Evolutionary conservation across 75 land plant species (phyloP), one percentile per base, ranked within the genome.

Genomic region (Pinus taeda): DNA sequence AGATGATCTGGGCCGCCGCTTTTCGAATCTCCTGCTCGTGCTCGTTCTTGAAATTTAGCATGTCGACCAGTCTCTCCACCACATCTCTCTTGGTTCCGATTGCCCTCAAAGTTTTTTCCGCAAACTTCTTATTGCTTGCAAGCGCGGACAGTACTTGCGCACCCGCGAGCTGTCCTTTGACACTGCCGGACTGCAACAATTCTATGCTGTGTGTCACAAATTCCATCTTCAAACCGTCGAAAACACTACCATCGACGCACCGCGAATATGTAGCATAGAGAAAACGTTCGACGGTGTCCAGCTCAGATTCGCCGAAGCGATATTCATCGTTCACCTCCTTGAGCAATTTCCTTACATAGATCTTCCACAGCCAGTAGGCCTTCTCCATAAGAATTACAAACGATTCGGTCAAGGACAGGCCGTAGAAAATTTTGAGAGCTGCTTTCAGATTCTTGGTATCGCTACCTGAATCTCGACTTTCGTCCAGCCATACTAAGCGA

Each of bases 331-430:
- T 88, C 49, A 93, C 98, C 29, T 76, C 21, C 15, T 84, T 83
- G 39, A 93, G 73, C 24, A 91, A 57, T 24, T 85, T 88, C 24
- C 76, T 22, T 59, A 22, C 74, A 36, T 49, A 84, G 76, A 93
- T 80, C 60, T 87, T 91, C 86, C 81, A 86, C 42, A 88, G 87
- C 98, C 96, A 93, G 73, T 93, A 95, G 24, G 82, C 79, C 77
- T 90, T 87, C 87, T 95, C 98, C 59, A 85, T 3, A 8, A 95
- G 76, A 75, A 95, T 93, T 79, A 93, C 26, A 67, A 84, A 37
- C 11, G 93, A 92, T 67, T 95, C 98, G 4, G 88, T 78, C 17
- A 91, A 58, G 3, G 96, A 89, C 70, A 95, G 73, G 22, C 75
- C 73, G 63, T 95, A 95, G 86, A 93, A 95, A 4, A 89, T 89